Evolutionary conservation across 208 protist species (phyloP).

Genomic region (Kentomonas sorsogonicus): DNA sequence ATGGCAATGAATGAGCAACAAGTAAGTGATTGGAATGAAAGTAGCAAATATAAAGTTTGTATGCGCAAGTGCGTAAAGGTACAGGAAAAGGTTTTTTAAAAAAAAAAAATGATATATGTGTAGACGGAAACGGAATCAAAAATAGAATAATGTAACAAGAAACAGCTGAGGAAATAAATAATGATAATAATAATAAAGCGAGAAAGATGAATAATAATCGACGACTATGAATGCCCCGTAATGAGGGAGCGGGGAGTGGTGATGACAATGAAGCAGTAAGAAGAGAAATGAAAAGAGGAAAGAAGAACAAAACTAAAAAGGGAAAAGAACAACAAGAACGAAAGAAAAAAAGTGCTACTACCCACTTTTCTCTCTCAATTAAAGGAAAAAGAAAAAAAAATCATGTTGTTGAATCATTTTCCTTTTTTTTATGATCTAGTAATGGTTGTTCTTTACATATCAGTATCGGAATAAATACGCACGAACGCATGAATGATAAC

Average conservation of each 20-base stretch:
- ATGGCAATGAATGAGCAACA: too few species aligned
- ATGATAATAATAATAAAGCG: conserved; percentile 1
- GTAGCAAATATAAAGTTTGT: conserved; percentile 3
- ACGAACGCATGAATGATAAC: too few species aligned
- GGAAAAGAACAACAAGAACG: not conserved
- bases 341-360: conserved; percentile 8
- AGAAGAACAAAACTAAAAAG: not conserved
- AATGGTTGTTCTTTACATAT: too few species aligned
- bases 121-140: conserved; percentile 4
- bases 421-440: too few species aligned
- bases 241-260: not conserved
- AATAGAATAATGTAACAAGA: conserved; percentile 8
- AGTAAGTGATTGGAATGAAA: not conserved
- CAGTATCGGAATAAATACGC: too few species aligned
- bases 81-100: conserved; percentile 1
- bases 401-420: too few species aligned
- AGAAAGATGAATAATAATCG: not conserved
- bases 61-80: not conserved
- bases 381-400: conserved; percentile 7
- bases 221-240: not conserved
- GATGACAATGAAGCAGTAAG: not conserved
- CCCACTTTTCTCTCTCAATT: not conserved
- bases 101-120: conserved; percentile 1
- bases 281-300: not conserved
- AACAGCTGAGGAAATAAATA: conserved; percentile 3